phyloP scores from a whole-genome alignment of 202 grass and related monocot genomes.

The Zizania palustris region DNA sequence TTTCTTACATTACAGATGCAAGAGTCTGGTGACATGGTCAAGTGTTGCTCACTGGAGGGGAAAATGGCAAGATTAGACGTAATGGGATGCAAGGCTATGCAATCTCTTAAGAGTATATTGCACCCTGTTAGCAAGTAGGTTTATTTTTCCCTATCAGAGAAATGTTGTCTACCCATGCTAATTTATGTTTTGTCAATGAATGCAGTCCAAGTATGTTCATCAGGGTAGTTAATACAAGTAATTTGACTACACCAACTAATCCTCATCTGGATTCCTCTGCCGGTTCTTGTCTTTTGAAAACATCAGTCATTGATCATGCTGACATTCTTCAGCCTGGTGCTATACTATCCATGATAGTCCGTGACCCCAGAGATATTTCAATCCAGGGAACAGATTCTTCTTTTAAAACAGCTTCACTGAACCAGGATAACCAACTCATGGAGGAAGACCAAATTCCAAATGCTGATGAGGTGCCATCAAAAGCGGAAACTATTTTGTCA shows the following conservation, averaged over 20 bases:
- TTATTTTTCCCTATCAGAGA: conserved; percentile 25
- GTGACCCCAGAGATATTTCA: conserved; percentile 72
- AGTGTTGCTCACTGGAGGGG: conserved; percentile 62
- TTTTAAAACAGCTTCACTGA: conserved; percentile 21
- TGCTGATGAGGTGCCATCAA: conserved; percentile 28
- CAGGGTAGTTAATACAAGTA: conserved; percentile 40
- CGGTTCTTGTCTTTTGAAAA: conserved; percentile 43
- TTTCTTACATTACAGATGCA: conserved; percentile 56
- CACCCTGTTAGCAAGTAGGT: conserved; percentile 58
- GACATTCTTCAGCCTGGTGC: conserved; percentile 60
- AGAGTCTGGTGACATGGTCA: conserved; percentile 49
- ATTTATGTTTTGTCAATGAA: conserved; percentile 33
- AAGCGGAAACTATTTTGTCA: conserved; percentile 37
- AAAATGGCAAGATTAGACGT: conserved; percentile 81
- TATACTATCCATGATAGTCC: conserved; percentile 71
- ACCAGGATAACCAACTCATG: conserved; percentile 46
- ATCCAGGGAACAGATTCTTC: conserved; percentile 24
- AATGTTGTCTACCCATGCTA: conserved; percentile 23
- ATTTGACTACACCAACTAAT: conserved; percentile 36
- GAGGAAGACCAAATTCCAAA: conserved; percentile 43
- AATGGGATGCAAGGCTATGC: conserved; percentile 64
- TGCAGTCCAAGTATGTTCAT: conserved; percentile 33
- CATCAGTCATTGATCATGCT: conserved; percentile 45
- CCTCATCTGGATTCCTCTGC: conserved; percentile 32
- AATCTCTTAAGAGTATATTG: conserved; percentile 63